Evolutionary conservation across 805 yeast genomes (phyloP).

Genomic region (Diddensiella caesifluorescens): DNA sequence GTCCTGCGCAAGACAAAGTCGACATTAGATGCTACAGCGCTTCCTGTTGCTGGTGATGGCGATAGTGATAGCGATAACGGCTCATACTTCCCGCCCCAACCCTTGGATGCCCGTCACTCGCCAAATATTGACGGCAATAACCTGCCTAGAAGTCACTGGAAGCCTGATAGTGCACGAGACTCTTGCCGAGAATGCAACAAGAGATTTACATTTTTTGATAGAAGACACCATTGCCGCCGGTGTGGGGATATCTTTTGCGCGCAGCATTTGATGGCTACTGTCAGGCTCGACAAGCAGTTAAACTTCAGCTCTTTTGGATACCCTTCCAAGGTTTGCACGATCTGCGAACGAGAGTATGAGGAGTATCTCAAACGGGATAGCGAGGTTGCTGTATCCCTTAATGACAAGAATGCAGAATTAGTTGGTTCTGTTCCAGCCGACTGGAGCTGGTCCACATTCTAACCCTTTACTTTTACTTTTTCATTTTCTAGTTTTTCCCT

Average conservation of each 20-base stretch:
- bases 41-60: not conserved
- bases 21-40: slow-evolving; percentile 8
- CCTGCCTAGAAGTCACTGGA: slow-evolving; percentile 39
- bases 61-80: not conserved
- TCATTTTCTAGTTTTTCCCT: not conserved
- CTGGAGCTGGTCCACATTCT: slow-evolving; percentile 78
- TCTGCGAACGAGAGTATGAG: slow-evolving; percentile 54
- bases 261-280: slow-evolving; percentile 56
- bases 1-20: slow-evolving; percentile 55
- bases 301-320: slow-evolving; percentile 61
- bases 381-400: too few relatives aligned
- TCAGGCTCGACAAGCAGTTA: slow-evolving; percentile 44
- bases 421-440: slow-evolving; percentile 60
- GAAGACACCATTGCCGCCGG: slow-evolving; percentile 78
- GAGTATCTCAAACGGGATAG: not conserved
- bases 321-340: slow-evolving; percentile 63
- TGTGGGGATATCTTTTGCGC: slow-evolving; percentile 80
- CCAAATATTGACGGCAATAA: too few relatives aligned
- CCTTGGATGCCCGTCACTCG: not conserved
- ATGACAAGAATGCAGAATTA: slow-evolving; percentile 26
- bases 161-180: slow-evolving; percentile 59
- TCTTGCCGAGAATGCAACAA: slow-evolving; percentile 66
- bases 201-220: slow-evolving; percentile 68
- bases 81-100: not conserved
- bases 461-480: slow-evolving; percentile 11